Percentiles rank a stretch among this genome's conserved stretches.
These are phyloP conservation scores for Porphyrellus cyaneotinctus DNA, from an alignment of 768 basidiomycete species.

Conservation along the genomic window DNA sequence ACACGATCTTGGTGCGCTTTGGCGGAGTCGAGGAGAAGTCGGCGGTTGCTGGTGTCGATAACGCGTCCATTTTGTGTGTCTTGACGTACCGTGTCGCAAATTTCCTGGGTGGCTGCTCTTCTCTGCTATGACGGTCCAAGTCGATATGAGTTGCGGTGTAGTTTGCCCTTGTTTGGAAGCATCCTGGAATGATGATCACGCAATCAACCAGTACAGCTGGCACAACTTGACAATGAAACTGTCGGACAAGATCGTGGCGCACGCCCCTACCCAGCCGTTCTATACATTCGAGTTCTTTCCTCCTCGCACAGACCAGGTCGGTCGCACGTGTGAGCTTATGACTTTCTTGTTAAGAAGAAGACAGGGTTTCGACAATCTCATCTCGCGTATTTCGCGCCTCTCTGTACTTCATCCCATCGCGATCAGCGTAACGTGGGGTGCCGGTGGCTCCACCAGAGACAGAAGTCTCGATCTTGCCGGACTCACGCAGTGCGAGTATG, in stretches of 20 bases:
- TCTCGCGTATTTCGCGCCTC: constrained; percentile 82
- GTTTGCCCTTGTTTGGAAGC: constrained; percentile 30
- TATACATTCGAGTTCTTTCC: constrained; percentile 98
- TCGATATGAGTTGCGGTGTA: constrained; percentile 2
- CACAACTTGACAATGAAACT: constrained; percentile 55
- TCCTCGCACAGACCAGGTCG: constrained; percentile 85
- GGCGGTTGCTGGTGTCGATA: constrained; percentile 66
- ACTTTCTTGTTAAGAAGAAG: constrained; percentile 1
- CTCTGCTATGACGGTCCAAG: constrained; percentile 8
- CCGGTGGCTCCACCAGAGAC: constrained; percentile 88
- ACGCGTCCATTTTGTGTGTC: constrained; percentile 41
- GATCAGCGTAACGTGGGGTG: constrained; percentile 95
- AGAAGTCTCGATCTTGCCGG: constrained; percentile 83
- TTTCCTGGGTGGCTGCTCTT: neutral
- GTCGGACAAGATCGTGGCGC: constrained; percentile 56
- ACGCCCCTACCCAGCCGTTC: constrained; percentile 54
- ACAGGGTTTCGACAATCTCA: constrained; percentile 88
- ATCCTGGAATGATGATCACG: neutral
- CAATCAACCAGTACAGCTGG: neutral
- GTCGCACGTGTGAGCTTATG: neutral
- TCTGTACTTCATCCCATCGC: constrained; percentile 74
- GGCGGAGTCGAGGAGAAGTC: constrained; percentile 87
- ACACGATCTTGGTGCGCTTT: constrained; percentile 94
- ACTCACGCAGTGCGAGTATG: constrained; percentile 66
- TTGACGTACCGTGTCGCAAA: neutral